Percentiles rank a stretch among this genome's conserved stretches.
These are phyloP conservation scores for Bruguiera gymnorhiza DNA, from an alignment of 345 rosid genomes.

Conservation along the genomic window DNA sequence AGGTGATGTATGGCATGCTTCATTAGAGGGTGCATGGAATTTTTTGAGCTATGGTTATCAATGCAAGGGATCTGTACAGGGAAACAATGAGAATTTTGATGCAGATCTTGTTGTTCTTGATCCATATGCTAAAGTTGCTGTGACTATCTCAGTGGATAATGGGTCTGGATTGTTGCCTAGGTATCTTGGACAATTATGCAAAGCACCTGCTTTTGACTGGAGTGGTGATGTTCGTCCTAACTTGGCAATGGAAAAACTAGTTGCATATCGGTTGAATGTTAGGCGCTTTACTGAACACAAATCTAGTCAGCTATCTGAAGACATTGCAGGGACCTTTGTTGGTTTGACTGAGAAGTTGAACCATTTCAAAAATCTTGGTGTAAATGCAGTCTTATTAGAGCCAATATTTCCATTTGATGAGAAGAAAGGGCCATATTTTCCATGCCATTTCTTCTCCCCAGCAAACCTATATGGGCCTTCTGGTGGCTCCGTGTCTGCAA, in stretches of 20 bases:
- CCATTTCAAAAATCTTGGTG: constrained; percentile 72
- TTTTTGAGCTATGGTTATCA: constrained; percentile 61
- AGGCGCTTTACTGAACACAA: constrained; percentile 61
- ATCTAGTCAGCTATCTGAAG: constrained; percentile 58
- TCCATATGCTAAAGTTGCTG: constrained; percentile 69
- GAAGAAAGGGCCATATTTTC: constrained; percentile 72
- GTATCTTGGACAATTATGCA: constrained; percentile 50
- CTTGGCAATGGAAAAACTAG: constrained; percentile 58
- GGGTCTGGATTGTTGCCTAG: constrained; percentile 27
- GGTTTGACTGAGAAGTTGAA: constrained; percentile 67
- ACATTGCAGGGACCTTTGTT: constrained; percentile 68
- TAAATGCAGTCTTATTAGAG: constrained; percentile 80
- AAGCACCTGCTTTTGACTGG: constrained; percentile 79
- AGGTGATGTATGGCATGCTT: constrained; percentile 89
- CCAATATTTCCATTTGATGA: constrained; percentile 71
- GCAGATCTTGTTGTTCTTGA: constrained; percentile 50
- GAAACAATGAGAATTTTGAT: constrained; percentile 26
- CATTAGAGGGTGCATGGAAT: constrained; percentile 45
- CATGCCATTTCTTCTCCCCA: constrained; percentile 78
- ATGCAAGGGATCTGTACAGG: constrained; percentile 41
- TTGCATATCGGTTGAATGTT: constrained; percentile 73
- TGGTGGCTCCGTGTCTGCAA: constrained; percentile 42
- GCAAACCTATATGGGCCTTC: constrained; percentile 53
- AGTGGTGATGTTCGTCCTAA: constrained; percentile 54
- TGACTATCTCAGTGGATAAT: constrained; percentile 26